Evolutionary conservation across 768 basidiomycete species (phyloP), one percentile per base, ranked within the genome.

Genomic region (Erythrobasidium yunnanense): DNA sequence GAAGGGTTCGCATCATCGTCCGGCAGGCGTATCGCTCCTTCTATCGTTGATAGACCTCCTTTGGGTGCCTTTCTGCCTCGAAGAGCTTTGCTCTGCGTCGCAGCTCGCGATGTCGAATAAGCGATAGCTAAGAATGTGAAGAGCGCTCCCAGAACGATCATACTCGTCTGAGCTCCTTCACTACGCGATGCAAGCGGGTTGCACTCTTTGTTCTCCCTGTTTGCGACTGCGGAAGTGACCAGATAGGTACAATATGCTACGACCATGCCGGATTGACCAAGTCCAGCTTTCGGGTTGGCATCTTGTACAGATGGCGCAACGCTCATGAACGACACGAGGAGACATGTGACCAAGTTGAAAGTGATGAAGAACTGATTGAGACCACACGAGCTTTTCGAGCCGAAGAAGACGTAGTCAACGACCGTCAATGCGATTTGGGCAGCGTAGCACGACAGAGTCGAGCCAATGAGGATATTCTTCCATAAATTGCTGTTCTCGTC

Each of bases 71-170:
- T 67, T 66, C 80, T 84, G 1, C 91, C 92, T 0, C 87, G 86
- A 23, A 99, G 78, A 5, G 90, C 93, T 66, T 87, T 84, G 72
- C 87, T 89, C 77, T 93, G 90, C 0, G 95, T 99, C 8, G 95
- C 95, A 4, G 95, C 95, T 55, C 93, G 82, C 25, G 86, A 88
- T 0, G 95, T 97, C 29, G 92, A 96, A 74, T 96, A 99, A 5
- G 95, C 93, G 71, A 99, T 95, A 3, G 95, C 92, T 50, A 97
- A 77, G 83, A 99, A 99, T 0, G 95, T 99, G 77, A 99, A 95
- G 11, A 90, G 76, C 6, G 89, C 95, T 30, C 95, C 95, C 47
- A 96, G 80, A 27, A 96, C 79, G 50, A 95, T 84, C 1, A 88
- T 86, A 6, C 90, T 90, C 35, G 84, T 90, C 67, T 85, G 84